These are phyloP conservation scores for Fusarium citri DNA, from an alignment of 2,329 filamentous ascomycete genomes.

Conservation along the genomic window DNA sequence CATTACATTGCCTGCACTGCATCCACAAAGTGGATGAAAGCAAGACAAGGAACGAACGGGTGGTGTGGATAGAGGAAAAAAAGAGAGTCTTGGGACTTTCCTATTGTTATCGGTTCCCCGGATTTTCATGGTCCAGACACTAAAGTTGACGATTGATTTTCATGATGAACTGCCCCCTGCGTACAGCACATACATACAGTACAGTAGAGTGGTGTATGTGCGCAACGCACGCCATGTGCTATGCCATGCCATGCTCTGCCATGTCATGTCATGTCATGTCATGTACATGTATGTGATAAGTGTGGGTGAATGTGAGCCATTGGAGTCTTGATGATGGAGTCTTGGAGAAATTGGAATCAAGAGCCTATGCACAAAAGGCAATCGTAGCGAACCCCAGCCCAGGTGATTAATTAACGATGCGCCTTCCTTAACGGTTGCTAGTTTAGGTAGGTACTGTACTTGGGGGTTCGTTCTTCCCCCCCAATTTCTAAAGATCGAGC, in stretches of 20 bases:
- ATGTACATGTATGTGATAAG: not conserved
- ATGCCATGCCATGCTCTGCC: not conserved
- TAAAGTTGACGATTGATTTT: slow-evolving; percentile 12
- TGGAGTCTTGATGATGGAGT: not conserved
- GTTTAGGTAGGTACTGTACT: not conserved
- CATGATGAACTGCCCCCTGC: slow-evolving; percentile 15
- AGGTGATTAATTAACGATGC: slow-evolving; percentile 30
- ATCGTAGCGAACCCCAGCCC: slow-evolving; percentile 25
- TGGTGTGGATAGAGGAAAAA: slow-evolving; percentile 21
- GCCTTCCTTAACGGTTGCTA: slow-evolving; percentile 33
- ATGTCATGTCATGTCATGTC: not conserved
- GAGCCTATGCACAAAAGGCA: slow-evolving; percentile 4
- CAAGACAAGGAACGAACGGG: slow-evolving; percentile 8
- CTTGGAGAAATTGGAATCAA: not conserved
- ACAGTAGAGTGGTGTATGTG: not conserved
- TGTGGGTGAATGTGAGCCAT: slow-evolving; percentile 9
- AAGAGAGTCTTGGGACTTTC: slow-evolving; percentile 14
- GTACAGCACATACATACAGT: not conserved
- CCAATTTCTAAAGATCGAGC: slow-evolving; percentile 25
- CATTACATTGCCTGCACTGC: not conserved
- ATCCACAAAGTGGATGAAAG: slow-evolving; percentile 31
- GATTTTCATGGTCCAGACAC: slow-evolving; percentile 34
- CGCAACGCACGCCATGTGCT: not conserved
- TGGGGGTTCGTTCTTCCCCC: slow-evolving; percentile 14
- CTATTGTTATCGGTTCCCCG: slow-evolving; percentile 35